Conservation (phyloP, 176 grass and related monocot species). For the Tillandsia leiboldiana region DNA sequence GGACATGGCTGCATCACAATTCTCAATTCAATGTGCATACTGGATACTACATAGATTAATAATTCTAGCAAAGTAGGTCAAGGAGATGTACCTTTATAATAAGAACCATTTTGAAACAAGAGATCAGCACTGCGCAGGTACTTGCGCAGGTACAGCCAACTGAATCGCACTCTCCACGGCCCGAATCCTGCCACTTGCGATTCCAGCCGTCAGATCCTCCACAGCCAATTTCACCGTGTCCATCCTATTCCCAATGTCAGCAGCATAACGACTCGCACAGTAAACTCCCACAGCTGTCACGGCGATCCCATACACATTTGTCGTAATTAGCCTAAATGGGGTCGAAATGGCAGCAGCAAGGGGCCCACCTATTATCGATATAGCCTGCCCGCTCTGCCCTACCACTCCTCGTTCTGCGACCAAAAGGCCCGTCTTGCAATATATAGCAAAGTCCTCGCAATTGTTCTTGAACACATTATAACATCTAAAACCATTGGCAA, state of each 20-base stretch:
- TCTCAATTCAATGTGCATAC: too few species aligned
- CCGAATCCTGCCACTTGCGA: slow-evolving; percentile 15
- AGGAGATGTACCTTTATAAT: too few species aligned
- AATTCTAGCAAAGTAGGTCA: too few species aligned
- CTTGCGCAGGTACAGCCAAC: neutral
- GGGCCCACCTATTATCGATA: slow-evolving; percentile 19
- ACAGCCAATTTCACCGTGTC: slow-evolving; percentile 9
- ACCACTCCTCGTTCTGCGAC: slow-evolving; percentile 35
- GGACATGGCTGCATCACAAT: too few species aligned
- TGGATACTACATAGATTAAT: too few species aligned
- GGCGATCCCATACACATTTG: slow-evolving; percentile 25
- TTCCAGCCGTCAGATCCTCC: slow-evolving; percentile 15
- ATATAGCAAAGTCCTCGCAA: slow-evolving; percentile 88
- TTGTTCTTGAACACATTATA: slow-evolving; percentile 87
- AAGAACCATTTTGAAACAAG: too few species aligned
- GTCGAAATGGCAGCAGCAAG: slow-evolving; percentile 17
- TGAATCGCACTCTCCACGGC: slow-evolving; percentile 11
- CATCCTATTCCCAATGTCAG: slow-evolving; percentile 14
- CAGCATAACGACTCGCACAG: slow-evolving; percentile 17
- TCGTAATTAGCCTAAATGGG: slow-evolving; percentile 13
- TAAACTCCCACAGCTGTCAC: slow-evolving; percentile 19
- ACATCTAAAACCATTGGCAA: slow-evolving; percentile 49
- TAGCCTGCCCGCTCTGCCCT: slow-evolving; percentile 66
- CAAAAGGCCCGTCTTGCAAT: slow-evolving; percentile 80
- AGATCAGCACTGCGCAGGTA: too few species aligned